Base-by-base conservation (phyloP, 1,284 basidiomycete species). In the Stereum hirsutum region DNA sequence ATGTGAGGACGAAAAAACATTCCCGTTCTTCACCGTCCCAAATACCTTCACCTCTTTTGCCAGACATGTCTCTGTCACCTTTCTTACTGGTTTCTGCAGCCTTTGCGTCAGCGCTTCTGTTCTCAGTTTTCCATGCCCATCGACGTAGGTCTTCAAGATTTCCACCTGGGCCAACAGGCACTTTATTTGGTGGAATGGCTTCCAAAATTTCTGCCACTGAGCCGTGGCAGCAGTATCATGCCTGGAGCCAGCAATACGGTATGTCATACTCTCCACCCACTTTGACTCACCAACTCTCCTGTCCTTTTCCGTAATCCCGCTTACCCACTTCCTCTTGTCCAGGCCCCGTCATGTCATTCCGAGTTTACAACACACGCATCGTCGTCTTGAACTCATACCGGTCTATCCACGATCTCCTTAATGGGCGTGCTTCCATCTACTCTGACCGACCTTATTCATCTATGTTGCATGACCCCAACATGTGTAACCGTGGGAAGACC, bases 151-250 rank as follows among this genome's bases (percentile, higher is more conserved):
- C n/a, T n/a, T n/a, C n/a, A n/a, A n/a, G n/a, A n/a, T n/a, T 41
- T 6, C 39, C 39, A 2, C 39, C 39, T 5, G 39, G 39, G 19
- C 39, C 39, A 6, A 7, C 14, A 25, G 27, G 27, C 10, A 27
- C 17, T n/a, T 41, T 28, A 15, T 32, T 21, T 30, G 19, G 27
- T 11, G 39, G 39, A 14, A 30, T 31, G 5, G 39, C 39, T 4
- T 27, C 39, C 17, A 5, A 31, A 27, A 17, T 41, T 15, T 20
- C 27, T 19, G 5, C 6, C 4, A n/a, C 14, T 10, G 39, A 41
- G 26, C 39, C 39, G 4, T 41, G 39, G 39, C 17, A 31, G 32
- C 39, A 41, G 32, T 41, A 41, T 21, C 27, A 26, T 14, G 15
- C 39, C 12, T 41, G 39, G 39, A 27, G 28, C 14, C 14, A 32